Conservation (phyloP, 2,329 filamentous ascomycete species). For the Dactylonectria macrodidyma region DNA sequence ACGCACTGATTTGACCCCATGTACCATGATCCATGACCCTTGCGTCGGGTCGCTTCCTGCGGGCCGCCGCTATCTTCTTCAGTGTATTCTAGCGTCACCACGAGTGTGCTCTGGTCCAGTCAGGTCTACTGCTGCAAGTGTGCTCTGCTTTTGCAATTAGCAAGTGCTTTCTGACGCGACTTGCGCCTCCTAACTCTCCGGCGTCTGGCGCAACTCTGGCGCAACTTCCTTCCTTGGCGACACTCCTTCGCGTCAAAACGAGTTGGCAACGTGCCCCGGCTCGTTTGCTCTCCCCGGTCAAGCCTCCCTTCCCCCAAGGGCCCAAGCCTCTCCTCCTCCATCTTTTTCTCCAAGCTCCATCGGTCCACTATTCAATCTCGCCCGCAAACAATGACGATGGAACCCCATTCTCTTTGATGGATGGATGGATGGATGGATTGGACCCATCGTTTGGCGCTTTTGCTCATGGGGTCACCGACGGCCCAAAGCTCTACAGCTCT, state of each 20-base stretch:
- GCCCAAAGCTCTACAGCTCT: conserved; percentile 1
- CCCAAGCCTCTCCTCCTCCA: background rate
- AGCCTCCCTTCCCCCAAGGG: background rate
- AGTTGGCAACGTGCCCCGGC: background rate
- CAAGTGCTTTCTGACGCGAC: too few relatives aligned
- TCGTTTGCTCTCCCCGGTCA: background rate
- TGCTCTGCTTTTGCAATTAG: too few relatives aligned
- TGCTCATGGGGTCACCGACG: conserved; percentile 26
- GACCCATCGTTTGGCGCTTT: conserved; percentile 16
- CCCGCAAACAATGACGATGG: background rate
- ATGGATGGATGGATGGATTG: too few relatives aligned
- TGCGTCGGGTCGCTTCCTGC: background rate
- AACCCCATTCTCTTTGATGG: too few relatives aligned
- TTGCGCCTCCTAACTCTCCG: background rate
- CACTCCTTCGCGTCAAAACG: background rate
- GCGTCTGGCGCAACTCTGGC: background rate
- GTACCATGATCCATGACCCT: too few relatives aligned
- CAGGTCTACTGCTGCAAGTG: background rate
- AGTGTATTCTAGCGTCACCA: too few relatives aligned
- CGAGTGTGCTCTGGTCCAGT: background rate
- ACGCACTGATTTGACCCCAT: too few relatives aligned
- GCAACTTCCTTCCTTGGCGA: background rate
- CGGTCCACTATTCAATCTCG: conserved; percentile 24
- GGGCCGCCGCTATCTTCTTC: background rate
- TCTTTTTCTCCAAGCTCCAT: background rate